phyloP scores from a whole-genome alignment of 176 grass and related monocot species.

The Oryza meridionalis region DNA sequence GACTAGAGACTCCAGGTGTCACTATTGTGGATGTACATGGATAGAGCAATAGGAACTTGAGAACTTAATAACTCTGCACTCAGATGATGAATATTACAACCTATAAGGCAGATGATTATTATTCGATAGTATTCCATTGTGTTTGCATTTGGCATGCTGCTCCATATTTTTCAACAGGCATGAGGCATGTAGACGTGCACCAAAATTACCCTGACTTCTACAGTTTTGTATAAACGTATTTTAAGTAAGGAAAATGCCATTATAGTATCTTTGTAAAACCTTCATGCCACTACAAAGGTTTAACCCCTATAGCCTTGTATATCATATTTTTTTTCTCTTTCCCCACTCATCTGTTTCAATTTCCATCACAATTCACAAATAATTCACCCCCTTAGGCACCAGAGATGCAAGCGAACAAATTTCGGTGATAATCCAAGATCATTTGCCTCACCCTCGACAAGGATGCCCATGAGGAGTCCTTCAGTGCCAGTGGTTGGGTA shows the following conservation, averaged over 20 bases:
- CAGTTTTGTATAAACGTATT: not conserved
- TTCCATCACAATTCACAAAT: not conserved
- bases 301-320: not conserved
- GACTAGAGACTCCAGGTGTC: not conserved
- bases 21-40: constrained; percentile 2
- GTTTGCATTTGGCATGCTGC: not conserved
- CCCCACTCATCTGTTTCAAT: not conserved
- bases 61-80: not conserved
- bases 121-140: not conserved
- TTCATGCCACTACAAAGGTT: not conserved
- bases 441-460: constrained; percentile 70
- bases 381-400: not conserved
- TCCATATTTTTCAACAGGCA: constrained; percentile 3
- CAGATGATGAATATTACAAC: not conserved
- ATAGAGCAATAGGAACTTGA: not conserved
- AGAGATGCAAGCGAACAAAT: constrained; percentile 1
- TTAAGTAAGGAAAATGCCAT: not conserved
- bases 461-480: constrained; percentile 83
- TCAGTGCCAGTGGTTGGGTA: constrained; percentile 76
- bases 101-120: not conserved
- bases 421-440: constrained; percentile 16
- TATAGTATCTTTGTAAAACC: constrained; percentile 17
- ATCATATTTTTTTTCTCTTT: constrained; percentile 26
- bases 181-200: constrained; percentile 20
- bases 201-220: not conserved